Percentiles rank a stretch among this genome's conserved stretches.
Evolutionary conservation across 129 eudicot species (phyloP).

Genomic region (Flaveria sonorensis): DNA sequence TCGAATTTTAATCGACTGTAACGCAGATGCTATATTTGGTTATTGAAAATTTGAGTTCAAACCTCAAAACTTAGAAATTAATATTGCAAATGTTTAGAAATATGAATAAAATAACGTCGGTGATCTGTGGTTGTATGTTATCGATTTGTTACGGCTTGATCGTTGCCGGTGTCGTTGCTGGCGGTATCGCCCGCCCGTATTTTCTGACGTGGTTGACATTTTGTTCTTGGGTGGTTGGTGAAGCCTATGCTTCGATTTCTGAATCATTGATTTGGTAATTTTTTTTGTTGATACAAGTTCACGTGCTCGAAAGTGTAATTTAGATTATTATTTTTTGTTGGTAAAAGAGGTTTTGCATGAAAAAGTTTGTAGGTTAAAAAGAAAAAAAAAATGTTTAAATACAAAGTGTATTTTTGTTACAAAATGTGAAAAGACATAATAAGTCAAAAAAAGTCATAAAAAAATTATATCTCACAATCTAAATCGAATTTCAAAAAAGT

Average conservation of each 20-base stretch:
- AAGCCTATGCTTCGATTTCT: conserved; percentile 5
- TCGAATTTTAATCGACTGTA: background rate
- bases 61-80: background rate
- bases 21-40: conserved; percentile 9
- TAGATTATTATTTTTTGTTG: too few relatives aligned
- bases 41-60: background rate
- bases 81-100: background rate
- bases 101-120: conserved; percentile 7
- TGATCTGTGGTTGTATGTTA: conserved; percentile 1
- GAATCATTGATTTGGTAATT: background rate
- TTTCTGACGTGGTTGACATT: conserved; percentile 15
- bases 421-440: too few relatives aligned
- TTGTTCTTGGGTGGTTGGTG: conserved; percentile 12
- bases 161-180: conserved; percentile 30
- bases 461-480: too few relatives aligned
- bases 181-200: conserved; percentile 11
- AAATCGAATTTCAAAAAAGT: too few relatives aligned
- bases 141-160: background rate
- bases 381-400: too few relatives aligned
- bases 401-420: too few relatives aligned
- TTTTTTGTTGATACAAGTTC: background rate
- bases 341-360: too few relatives aligned
- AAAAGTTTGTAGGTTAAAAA: too few relatives aligned
- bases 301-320: background rate
- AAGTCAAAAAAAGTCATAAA: too few relatives aligned